Evolutionary conservation across 148 eudicot genomes (phyloP).

Genomic region (Hydrangea macrophylla): DNA sequence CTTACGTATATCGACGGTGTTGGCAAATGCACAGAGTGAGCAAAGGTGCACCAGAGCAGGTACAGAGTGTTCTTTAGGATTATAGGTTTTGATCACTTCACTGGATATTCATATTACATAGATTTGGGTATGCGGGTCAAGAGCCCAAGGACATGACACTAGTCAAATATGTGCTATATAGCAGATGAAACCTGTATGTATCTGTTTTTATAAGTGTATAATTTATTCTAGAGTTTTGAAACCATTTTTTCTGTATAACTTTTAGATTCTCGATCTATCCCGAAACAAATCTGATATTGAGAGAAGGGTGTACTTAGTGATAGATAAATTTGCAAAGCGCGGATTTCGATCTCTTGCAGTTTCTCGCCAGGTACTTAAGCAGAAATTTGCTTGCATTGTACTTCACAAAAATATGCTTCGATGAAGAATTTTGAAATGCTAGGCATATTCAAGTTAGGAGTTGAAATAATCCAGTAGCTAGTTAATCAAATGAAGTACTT

Average conservation of each 20-base stretch:
- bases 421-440: too few relatives aligned
- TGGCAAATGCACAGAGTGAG: slow-evolving; percentile 79
- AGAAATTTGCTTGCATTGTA: too few relatives aligned
- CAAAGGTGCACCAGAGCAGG: slow-evolving; percentile 96
- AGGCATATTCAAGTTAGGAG: too few relatives aligned
- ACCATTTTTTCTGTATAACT: not conserved
- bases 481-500: too few relatives aligned
- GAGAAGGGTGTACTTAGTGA: slow-evolving; percentile 49
- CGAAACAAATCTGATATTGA: slow-evolving; percentile 45
- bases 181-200: not conserved
- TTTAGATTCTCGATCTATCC: slow-evolving; percentile 67
- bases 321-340: slow-evolving; percentile 75
- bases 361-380: slow-evolving; percentile 60
- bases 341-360: slow-evolving; percentile 84
- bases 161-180: not conserved
- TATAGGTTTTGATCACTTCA: not conserved
- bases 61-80: slow-evolving; percentile 11
- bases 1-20: slow-evolving; percentile 53
- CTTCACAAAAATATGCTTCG: too few relatives aligned
- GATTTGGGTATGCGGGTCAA: not conserved
- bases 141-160: not conserved
- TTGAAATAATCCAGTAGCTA: too few relatives aligned
- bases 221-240: not conserved
- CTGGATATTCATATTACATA: not conserved
- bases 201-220: not conserved